phyloP scores from a whole-genome alignment of 2,329 filamentous ascomycete species.

The Alternaria dauci region DNA sequence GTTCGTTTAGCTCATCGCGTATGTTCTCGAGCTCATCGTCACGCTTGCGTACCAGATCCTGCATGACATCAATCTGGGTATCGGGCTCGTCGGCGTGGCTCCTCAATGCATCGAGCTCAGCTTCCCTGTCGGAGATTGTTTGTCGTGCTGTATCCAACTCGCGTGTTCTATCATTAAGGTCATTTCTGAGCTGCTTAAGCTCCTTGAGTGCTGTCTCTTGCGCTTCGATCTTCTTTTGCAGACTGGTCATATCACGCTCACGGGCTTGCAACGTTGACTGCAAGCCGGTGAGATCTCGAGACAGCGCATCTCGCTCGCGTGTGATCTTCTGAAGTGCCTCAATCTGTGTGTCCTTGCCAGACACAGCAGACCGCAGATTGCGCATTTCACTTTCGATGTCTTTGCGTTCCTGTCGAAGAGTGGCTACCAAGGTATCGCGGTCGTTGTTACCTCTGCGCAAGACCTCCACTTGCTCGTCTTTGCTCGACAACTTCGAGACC shows the following conservation, averaged over 20 bases:
- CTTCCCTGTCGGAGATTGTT: constrained; percentile 48
- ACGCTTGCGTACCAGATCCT: constrained; percentile 54
- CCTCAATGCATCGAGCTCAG: constrained; percentile 49
- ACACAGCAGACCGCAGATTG: constrained; percentile 37
- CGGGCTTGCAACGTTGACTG: constrained; percentile 43
- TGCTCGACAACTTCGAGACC: constrained; percentile 36
- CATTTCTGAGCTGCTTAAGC: constrained; percentile 39
- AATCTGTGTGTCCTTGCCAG: constrained; percentile 45
- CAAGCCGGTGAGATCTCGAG: constrained; percentile 41
- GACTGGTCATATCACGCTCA: constrained; percentile 41
- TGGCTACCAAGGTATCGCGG: constrained; percentile 39
- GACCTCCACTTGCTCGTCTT: constrained; percentile 43
- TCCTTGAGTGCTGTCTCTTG: constrained; percentile 42
- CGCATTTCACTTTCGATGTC: constrained; percentile 35
- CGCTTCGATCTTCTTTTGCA: constrained; percentile 45
- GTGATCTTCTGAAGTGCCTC: constrained; percentile 47
- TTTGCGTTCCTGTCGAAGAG: constrained; percentile 40
- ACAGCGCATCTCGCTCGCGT: constrained; percentile 44
- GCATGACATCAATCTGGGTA: constrained; percentile 53
- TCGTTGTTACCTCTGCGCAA: constrained; percentile 41
- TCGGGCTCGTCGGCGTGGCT: constrained; percentile 49
- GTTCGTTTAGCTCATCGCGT: constrained; percentile 53
- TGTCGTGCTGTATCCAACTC: constrained; percentile 48
- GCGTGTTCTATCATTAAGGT: constrained; percentile 44
- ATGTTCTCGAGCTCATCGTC: constrained; percentile 63